Evolutionary conservation across 495 filamentous ascomycete genomes (phyloP), one percentile per base, ranked within the genome.

Genomic region (Platismatia glauca): DNA sequence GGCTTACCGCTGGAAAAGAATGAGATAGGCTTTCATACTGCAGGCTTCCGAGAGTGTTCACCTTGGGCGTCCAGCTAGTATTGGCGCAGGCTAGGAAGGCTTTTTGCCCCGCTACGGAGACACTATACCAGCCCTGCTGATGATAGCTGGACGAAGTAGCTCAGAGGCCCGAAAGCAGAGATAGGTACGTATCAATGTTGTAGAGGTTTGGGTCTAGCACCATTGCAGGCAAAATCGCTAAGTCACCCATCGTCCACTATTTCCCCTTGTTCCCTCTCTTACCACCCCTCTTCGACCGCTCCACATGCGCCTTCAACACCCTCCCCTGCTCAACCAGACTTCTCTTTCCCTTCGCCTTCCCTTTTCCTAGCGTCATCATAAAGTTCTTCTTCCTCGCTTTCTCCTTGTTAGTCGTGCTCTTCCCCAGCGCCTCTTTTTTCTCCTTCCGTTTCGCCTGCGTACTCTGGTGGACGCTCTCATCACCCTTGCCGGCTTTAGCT

Each of bases 341-440:
- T 68, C 90, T 81, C 86, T 96, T 97, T 71, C 89, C 86, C 79
- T 97, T 97, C 55, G 79, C 82, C 76, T 89, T 89, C 4, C 94
- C 93, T 79, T 97, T 97, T 55, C 91, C 89, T 43, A 97, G 73
- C 35, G 91, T 96, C 95, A 99, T 99, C 69, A 97, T 71, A 74
- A 97, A 95, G 73, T 97, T 97, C 85, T 99, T 97, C 79, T 86
- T 87, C 58, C 93, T 79, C 34, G 88, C 85, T 82, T 99, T 99
- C 80, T 99, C 95, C 80, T 89, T 89, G 77, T 99, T 99, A 68
- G 94, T 99, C 7, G 89, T 89, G 74, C 88, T 93, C 82, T 97
- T 97, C 63, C 91, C 89, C 77, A 91, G 83, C 20, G 84, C 82
- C 67, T 85, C 83, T 81, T 95, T 95, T 75, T 89, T 87, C 73